Evolutionary conservation across 768 basidiomycete genomes (phyloP).

Genomic region (Rhizopogon vesiculosus): DNA sequence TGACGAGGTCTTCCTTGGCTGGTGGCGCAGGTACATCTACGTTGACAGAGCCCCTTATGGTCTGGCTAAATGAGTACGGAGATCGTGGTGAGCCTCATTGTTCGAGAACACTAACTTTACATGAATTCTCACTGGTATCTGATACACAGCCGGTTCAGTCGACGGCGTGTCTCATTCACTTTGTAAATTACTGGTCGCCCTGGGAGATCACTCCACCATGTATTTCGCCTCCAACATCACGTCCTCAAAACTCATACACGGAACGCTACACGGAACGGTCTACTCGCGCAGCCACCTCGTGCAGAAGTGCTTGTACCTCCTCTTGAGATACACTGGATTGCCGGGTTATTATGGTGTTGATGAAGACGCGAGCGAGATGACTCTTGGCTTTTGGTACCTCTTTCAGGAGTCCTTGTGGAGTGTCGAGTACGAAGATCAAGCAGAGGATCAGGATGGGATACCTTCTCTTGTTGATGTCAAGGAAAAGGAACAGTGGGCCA

Average conservation of each 20-base stretch:
- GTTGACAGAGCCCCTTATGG: slow-evolving; percentile 81
- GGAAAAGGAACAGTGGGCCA: slow-evolving; percentile 37
- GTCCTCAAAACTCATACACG: slow-evolving; percentile 33
- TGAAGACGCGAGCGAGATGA: slow-evolving; percentile 86
- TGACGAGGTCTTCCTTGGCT: slow-evolving; percentile 67
- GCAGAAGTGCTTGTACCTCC: slow-evolving; percentile 65
- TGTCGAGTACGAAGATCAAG: slow-evolving; percentile 45
- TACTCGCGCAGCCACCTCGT: slow-evolving; percentile 47
- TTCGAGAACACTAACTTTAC: slow-evolving; percentile 29
- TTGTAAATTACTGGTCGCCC: slow-evolving; percentile 74
- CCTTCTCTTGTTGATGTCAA: slow-evolving; percentile 14
- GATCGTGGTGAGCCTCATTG: slow-evolving; percentile 30
- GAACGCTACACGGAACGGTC: slow-evolving; percentile 8
- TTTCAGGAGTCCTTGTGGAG: slow-evolving; percentile 86
- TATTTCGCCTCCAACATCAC: slow-evolving; percentile 73
- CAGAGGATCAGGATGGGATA: slow-evolving; percentile 21
- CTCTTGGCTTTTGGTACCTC: slow-evolving; percentile 85
- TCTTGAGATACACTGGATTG: slow-evolving; percentile 71
- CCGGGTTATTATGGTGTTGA: slow-evolving; percentile 78
- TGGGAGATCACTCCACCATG: slow-evolving; percentile 82
- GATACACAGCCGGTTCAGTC: slow-evolving; percentile 22
- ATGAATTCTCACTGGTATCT: slow-evolving; percentile 22
- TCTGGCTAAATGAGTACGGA: slow-evolving; percentile 66
- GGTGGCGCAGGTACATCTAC: slow-evolving; percentile 65
- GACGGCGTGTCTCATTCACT: slow-evolving; percentile 63